Evolutionary conservation across 202 grass and related monocot species (phyloP), one percentile per base, ranked within the genome.

Genomic region (Cymbopogon flexuosus): DNA sequence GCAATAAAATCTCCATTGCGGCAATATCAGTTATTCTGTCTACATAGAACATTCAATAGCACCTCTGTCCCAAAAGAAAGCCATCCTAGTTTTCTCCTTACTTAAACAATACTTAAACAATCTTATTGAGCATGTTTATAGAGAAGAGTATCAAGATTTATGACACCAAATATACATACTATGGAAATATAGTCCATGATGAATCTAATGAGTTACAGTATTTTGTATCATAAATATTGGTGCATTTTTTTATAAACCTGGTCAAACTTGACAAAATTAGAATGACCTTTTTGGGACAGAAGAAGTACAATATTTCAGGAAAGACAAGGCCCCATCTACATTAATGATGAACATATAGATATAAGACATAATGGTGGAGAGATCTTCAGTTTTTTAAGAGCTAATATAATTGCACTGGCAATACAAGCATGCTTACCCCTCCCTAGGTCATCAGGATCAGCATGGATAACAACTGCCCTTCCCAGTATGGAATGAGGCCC

Each of bases 371-470:
- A 31, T 86, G 23, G 23, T 6, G 52, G 19, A 4, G 23, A 23
- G 10, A 8, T 39, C 16, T 70, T 68, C 24, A 34, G 10, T 41
- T 21, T 76, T 35, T 2, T 12, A 75, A 39, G 63, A 70, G 27
- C 24, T 36, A 78, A 66, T 10, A 45, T 52, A 85, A 36, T 36
- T 36, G n/a, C 19, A 77, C 46, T 19, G 2, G 12, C 45, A 35
- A 67, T 46, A 43, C 21, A 72, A 75, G 22, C 62, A 85, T 74
- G 12, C 80, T 80, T 89, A 92, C 90, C 90, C 59, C 68, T 81
- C 64, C 90, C 90, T 76, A 92, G 72, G 45, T 92, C 90, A 87
- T 89, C 90, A 79, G 84, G 45, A 92, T 92, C 90, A 82, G 87
- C 84, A 79, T 92, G 90, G 78, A 92, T 78, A 49, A 92, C 87